Base-by-base conservation (phyloP, 257 asterid genomes). In the Capsicum baccatum region DNA sequence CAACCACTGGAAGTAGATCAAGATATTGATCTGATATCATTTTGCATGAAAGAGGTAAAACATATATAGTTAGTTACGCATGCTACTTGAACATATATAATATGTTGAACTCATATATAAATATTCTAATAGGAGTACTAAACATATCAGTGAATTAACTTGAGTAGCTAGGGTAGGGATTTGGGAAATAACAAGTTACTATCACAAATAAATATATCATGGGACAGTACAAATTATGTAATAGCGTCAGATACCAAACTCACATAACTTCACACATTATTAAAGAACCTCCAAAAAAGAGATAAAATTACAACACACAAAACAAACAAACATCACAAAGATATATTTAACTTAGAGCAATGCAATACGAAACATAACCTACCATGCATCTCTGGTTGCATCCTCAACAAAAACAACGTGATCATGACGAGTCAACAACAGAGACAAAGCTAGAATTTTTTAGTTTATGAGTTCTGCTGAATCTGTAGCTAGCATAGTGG, bases 351-450 rank as follows among this genome's bases (percentile, higher is more conserved):
- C 11, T 76, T 14, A 14, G 47, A 54, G 39, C 5, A 35, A 73
- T 73, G 42, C 15, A 54, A 74, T 74, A 50, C 80, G 54, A 26
- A 52, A 52, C 35, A 71, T 17, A 71, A 17, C 48, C 81, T 76
- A 76, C 81, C 81, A 21, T 50, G 62, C 59, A 74, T 74, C 19
- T 74, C 60, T 52, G 48, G 21, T 26, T 74, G 60, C 80, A 71
- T 73, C 80, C 60, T 74, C 47, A 6, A 50, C 58, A 67, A 26
- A 26, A 26, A 67, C 55, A 69, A 15, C 11, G 9, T 39, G 55
- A 15, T 39, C 33, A 37, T 35, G 78, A 68, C 5, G 78, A 69
- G 48, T 44, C 57, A 14, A 55, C 15, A 54, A n/a, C 12, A 35
- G 0, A 68, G 52, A 11, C 52, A 39, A 12, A 0, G 76, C 52